These are phyloP conservation scores for Tephrocybe sp. DNA, from an alignment of 768 basidiomycete species.

Conservation along the genomic window DNA sequence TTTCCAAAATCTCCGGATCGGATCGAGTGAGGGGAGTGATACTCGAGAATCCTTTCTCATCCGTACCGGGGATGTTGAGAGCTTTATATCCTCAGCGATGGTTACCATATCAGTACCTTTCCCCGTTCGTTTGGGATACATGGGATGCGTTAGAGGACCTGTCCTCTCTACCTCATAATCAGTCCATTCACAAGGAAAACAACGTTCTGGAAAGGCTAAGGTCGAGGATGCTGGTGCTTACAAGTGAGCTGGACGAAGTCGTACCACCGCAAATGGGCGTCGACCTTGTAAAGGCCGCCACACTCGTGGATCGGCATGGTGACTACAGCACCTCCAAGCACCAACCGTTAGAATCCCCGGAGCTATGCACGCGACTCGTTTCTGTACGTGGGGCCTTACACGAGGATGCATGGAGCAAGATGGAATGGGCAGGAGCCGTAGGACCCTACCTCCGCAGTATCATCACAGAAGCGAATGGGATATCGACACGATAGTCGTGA, in stretches of 20 bases:
- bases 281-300: slow-evolving; percentile 24
- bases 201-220: slow-evolving; percentile 17
- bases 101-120: slow-evolving; percentile 50
- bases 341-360: no score
- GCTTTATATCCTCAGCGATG: slow-evolving; percentile 45
- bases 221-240: slow-evolving; percentile 29
- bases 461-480: no score
- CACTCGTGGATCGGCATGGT: no score
- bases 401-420: slow-evolving; percentile 20
- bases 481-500: no score
- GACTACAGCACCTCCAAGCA: no score
- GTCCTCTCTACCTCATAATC: no score
- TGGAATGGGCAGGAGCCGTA: slow-evolving; percentile 17
- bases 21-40: slow-evolving; percentile 34
- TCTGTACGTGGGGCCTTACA: slow-evolving; percentile 16
- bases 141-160: slow-evolving; percentile 54
- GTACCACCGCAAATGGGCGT: slow-evolving; percentile 39
- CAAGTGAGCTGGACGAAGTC: slow-evolving; percentile 45
- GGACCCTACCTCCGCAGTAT: no score
- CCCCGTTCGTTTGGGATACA: slow-evolving; percentile 38
- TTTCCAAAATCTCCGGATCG: slow-evolving; percentile 1
- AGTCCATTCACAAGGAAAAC: no score
- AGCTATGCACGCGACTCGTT: background rate
- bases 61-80: slow-evolving; percentile 43
- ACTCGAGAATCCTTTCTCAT: slow-evolving; percentile 50